Conservation (phyloP, 805 yeast species). For the Starmerella khaoyaiensis region DNA sequence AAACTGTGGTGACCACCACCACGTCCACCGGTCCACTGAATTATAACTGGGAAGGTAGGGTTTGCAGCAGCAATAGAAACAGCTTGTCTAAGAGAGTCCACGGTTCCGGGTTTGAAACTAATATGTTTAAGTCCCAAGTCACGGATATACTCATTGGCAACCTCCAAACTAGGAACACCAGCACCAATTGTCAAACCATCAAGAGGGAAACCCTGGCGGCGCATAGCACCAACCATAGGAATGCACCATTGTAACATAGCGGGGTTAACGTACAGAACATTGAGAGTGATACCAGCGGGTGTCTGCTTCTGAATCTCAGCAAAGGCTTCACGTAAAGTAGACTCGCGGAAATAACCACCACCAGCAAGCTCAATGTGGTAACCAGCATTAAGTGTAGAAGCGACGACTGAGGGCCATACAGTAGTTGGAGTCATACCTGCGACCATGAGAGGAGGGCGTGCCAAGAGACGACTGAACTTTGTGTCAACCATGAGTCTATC, state of each 20-base stretch:
- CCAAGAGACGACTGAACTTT: constrained; percentile 78
- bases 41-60: constrained; percentile 89
- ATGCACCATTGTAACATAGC: constrained; percentile 98
- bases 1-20: constrained; percentile 99
- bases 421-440: constrained; percentile 99
- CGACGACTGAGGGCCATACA: constrained; percentile 84
- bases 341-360: constrained; percentile 87
- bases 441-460: constrained; percentile 92
- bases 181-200: constrained; percentile 97
- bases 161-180: constrained; percentile 97
- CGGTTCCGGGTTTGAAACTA: constrained; percentile 95
- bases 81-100: constrained; percentile 78
- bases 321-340: constrained; percentile 59
- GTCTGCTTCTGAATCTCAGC: constrained; percentile 55
- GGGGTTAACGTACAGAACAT: constrained; percentile 92
- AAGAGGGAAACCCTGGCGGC: constrained; percentile 88
- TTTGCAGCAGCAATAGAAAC: constrained; percentile 88
- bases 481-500: constrained; percentile 72
- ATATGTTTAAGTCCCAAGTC: constrained; percentile 84
- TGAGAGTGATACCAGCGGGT: constrained; percentile 83
- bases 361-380: constrained; percentile 97
- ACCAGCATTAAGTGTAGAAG: constrained; percentile 90
- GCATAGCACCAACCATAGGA: constrained; percentile 78
- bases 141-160: constrained; percentile 90
- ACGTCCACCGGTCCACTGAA: constrained; percentile 99